Base-by-base conservation (phyloP, 2,329 filamentous ascomycete species). In the Stagonosporopsis cucurbitacearum region DNA sequence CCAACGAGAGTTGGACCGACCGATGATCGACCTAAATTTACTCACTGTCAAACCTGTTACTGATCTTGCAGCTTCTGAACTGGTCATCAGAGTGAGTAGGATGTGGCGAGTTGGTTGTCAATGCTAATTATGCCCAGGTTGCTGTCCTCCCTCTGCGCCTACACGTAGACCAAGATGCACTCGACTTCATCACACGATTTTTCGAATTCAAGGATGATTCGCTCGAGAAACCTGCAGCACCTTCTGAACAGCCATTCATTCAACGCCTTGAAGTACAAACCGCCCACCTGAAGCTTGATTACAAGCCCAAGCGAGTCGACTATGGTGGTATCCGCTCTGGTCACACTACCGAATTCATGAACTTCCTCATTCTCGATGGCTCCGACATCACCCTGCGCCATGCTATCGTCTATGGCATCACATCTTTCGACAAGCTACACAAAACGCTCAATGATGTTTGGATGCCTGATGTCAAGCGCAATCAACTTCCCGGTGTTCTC, bases 301-400 rank as follows among this genome's bases (percentile, higher is more conserved):
- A 99, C 79, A 99, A 99, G 74, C 95, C 95, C 8, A 98, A 99
- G 76, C 87, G 92, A n/a, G 91, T 99, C 17, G 94, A 99, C 74
- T 99, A 99, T 66, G 91, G 88, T 0, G 93, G 93, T 3, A 84
- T 99, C 3, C 88, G 93, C 23, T 97, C 95, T 1, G 95, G 95
- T 1, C 92, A 91, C 63, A 98, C 95, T 0, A 96, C 92, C 0
- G 95, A 99, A 74, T 96, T 99, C 69, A 98, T 98, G 93, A 99
- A 99, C 75, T 97, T 99, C 72, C 84, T 99, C 62, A 90, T 94
- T 13, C 84, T 99, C 1, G 95, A 99, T 65, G 88, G 91, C 62
- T 88, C 95, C 2, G 88, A 94, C 58, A 90, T 99, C 83, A 85
- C 89, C 6, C 83, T 99, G 49, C 86, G 90, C 12, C 93, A 94